These are phyloP conservation scores for Baeospora myosura DNA, from an alignment of 1,284 basidiomycete species.

Conservation along the genomic window DNA sequence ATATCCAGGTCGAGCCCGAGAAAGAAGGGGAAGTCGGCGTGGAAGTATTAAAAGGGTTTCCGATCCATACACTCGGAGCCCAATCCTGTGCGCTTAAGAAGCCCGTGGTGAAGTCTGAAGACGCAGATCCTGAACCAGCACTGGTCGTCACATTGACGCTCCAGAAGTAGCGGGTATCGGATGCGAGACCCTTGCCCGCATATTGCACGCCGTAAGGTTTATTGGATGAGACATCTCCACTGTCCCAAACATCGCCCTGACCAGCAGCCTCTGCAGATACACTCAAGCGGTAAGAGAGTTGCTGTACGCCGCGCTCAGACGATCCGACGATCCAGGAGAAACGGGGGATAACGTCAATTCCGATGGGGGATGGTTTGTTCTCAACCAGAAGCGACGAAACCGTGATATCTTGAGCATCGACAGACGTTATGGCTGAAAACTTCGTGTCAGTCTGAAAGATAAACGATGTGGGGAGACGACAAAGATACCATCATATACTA, in stretches of 20 bases:
- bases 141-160: constrained; percentile 17
- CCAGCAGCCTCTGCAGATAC: constrained; percentile 15
- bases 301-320: constrained; percentile 12
- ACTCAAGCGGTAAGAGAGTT: constrained; percentile 18
- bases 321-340: constrained; percentile 22
- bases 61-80: constrained; percentile 21
- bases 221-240: constrained; percentile 16
- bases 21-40: constrained; percentile 14
- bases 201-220: constrained; percentile 19
- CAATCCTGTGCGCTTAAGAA: constrained; percentile 18
- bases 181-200: constrained; percentile 17
- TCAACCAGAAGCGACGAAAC: constrained; percentile 14
- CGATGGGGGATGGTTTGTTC: constrained; percentile 15
- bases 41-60: constrained; percentile 15
- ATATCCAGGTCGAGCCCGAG: constrained; percentile 23
- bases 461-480: no score
- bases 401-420: no score
- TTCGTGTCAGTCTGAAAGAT: no score
- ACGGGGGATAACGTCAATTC: constrained; percentile 16
- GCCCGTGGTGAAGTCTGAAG: constrained; percentile 22
- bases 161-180: constrained; percentile 23
- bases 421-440: no score
- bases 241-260: constrained; percentile 19
- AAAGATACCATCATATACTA: no score
- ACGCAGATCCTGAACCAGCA: constrained; percentile 17